phyloP scores from a whole-genome alignment of 306 rosid genomes.

The Delonix regia region DNA sequence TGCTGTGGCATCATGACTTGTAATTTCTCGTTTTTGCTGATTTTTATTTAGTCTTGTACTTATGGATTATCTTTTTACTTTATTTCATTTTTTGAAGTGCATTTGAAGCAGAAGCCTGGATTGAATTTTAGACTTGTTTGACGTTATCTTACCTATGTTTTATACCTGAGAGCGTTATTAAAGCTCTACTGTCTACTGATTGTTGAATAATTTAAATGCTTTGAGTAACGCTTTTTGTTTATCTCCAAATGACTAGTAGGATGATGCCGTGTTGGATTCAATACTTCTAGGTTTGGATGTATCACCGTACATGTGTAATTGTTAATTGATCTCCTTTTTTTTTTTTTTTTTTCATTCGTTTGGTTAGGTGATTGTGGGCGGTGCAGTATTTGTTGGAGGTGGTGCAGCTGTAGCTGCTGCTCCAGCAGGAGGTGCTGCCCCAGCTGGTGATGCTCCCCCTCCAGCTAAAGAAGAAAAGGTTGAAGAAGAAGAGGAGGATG shows the following conservation, averaged over 20 bases:
- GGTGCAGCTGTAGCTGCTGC: constrained; percentile 58
- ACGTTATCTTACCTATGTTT: not conserved
- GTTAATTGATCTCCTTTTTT: not conserved
- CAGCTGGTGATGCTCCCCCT: constrained; percentile 52
- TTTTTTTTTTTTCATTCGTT: not conserved
- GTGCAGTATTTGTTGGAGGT: constrained; percentile 61
- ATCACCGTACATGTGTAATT: not conserved
- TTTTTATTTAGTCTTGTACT: not conserved
- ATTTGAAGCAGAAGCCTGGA: not conserved
- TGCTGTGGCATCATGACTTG: not conserved
- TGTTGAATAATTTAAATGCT: not conserved
- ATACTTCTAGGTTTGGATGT: not conserved
- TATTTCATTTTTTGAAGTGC: not conserved
- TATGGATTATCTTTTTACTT: not conserved
- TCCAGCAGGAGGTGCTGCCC: constrained; percentile 62
- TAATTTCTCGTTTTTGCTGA: not conserved
- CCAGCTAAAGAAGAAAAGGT: constrained; percentile 59
- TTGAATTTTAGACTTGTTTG: not conserved
- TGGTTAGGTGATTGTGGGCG: constrained; percentile 72
- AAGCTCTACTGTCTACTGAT: not conserved
- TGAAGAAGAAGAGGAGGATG: constrained; percentile 87
- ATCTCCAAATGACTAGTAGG: not conserved
- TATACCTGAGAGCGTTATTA: not conserved
- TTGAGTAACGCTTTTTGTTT: not conserved
- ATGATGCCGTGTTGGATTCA: not conserved